Conservation (phyloP, 2,329 filamentous ascomycete species). For the Colletotrichum gigasporum region DNA sequence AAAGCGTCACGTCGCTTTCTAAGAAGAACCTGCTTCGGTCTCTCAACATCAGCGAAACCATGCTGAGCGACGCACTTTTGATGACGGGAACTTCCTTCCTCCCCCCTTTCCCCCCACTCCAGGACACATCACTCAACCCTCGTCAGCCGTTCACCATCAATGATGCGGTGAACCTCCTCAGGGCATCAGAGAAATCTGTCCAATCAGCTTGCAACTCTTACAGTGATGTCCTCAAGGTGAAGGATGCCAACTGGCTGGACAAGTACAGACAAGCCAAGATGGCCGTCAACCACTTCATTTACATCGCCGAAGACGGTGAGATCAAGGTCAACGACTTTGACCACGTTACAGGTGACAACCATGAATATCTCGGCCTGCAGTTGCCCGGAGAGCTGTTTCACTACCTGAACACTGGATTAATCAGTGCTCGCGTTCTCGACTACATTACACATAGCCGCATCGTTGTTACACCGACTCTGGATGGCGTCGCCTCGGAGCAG, state of each 20-base stretch:
- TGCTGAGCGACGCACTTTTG: slow-evolving; percentile 85
- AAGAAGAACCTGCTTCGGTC: slow-evolving; percentile 77
- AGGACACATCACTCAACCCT: slow-evolving; percentile 64
- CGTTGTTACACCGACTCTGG: slow-evolving; percentile 82
- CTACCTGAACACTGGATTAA: slow-evolving; percentile 85
- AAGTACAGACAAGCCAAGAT: slow-evolving; percentile 88
- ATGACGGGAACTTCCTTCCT: slow-evolving; percentile 86
- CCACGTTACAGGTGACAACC: slow-evolving; percentile 81
- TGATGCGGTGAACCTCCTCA: slow-evolving; percentile 82
- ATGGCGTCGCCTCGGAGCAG: slow-evolving; percentile 80
- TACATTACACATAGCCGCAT: slow-evolving; percentile 85
- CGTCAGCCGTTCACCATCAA: slow-evolving; percentile 70
- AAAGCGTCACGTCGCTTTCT: slow-evolving; percentile 68
- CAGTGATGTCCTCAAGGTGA: slow-evolving; percentile 78
- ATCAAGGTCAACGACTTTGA: slow-evolving; percentile 79
- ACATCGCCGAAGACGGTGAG: slow-evolving; percentile 80
- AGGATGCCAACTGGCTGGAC: slow-evolving; percentile 81
- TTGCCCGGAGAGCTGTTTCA: slow-evolving; percentile 90
- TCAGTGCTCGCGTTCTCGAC: slow-evolving; percentile 81
- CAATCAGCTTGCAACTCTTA: slow-evolving; percentile 79
- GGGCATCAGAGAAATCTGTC: slow-evolving; percentile 74
- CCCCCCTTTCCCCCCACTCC: slow-evolving; percentile 80
- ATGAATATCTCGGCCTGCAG: slow-evolving; percentile 90
- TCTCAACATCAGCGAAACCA: slow-evolving; percentile 71
- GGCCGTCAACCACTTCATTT: slow-evolving; percentile 87